Evolutionary conservation across 495 filamentous ascomycete genomes (phyloP).

Genomic region (Aspergillus kassunensis): DNA sequence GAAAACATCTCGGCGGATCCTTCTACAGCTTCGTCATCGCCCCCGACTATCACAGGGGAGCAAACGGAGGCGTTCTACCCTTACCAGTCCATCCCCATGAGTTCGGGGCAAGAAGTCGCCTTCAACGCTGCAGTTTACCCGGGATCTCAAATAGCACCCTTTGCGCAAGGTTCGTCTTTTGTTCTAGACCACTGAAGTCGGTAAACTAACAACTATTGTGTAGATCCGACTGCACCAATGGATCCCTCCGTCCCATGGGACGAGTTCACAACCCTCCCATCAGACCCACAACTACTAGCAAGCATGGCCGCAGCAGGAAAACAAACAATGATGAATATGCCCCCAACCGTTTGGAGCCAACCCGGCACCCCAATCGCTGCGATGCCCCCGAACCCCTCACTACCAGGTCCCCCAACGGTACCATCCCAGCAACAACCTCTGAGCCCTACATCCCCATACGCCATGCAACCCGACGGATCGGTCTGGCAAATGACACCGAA

Average conservation of each 20-base stretch:
- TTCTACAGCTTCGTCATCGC: constrained; percentile 45
- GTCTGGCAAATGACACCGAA: constrained; percentile 38
- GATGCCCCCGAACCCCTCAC: constrained; percentile 27
- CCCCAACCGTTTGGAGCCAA: constrained; percentile 30
- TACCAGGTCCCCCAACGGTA: constrained; percentile 34
- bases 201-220: not conserved
- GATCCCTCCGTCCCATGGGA: constrained; percentile 38
- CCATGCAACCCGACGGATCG: constrained; percentile 38
- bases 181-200: no score
- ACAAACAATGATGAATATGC: constrained; percentile 36
- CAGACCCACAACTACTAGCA: constrained; percentile 37
- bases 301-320: constrained; percentile 33
- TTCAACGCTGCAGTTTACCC: constrained; percentile 30
- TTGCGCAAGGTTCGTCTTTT: constrained; percentile 30
- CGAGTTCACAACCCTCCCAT: constrained; percentile 39
- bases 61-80: constrained; percentile 40
- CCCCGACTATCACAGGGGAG: constrained; percentile 32
- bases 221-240: constrained; percentile 29
- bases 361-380: constrained; percentile 22
- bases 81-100: constrained; percentile 39
- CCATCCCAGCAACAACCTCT: constrained; percentile 33
- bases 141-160: constrained; percentile 30
- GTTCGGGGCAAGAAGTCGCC: constrained; percentile 34
- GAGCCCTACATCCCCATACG: constrained; percentile 26
- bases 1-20: constrained; percentile 40